These are phyloP conservation scores for Sistotremastrum suecicum DNA, from an alignment of 768 basidiomycete species.

Conservation along the genomic window DNA sequence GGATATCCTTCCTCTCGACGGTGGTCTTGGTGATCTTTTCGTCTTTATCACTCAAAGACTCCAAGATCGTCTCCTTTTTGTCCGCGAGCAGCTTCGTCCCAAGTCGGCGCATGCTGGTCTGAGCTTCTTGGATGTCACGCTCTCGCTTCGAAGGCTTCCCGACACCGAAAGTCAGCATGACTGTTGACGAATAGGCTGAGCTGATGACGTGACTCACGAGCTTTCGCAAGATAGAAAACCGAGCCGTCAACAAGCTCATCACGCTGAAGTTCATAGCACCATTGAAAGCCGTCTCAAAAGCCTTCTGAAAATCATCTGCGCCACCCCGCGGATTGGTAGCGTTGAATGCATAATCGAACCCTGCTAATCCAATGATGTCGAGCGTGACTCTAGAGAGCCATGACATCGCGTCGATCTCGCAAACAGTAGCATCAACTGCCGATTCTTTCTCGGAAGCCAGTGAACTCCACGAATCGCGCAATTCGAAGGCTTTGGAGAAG, in stretches of 20 bases:
- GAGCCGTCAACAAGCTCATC: slow-evolving; percentile 18
- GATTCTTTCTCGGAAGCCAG: too few relatives aligned
- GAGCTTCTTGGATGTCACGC: neutral
- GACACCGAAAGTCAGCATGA: neutral
- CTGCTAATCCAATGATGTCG: slow-evolving; percentile 29
- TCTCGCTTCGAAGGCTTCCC: neutral
- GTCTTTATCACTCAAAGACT: slow-evolving; percentile 6
- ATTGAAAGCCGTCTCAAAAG: slow-evolving; percentile 19
- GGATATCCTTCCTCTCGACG: slow-evolving; percentile 34
- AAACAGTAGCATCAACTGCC: too few relatives aligned
- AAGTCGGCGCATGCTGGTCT: neutral
- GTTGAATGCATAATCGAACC: slow-evolving; percentile 24
- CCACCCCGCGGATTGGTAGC: slow-evolving; percentile 14
- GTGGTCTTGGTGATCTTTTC: slow-evolving; percentile 11
- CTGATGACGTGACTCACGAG: slow-evolving; percentile 19
- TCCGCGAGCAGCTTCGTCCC: neutral
- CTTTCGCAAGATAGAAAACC: slow-evolving; percentile 23
- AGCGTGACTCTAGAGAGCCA: slow-evolving; percentile 14
- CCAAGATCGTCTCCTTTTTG: slow-evolving; percentile 1
- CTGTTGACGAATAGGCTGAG: too few relatives aligned
- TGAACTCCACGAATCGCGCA: slow-evolving; percentile 10
- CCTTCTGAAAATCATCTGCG: slow-evolving; percentile 20
- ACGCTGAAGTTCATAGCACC: slow-evolving; percentile 4
- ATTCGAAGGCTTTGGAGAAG: slow-evolving; percentile 39
- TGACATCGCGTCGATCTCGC: slow-evolving; percentile 3